Conservation (phyloP, 2,329 filamentous ascomycete genomes). For the Arthrobotrys conoides region DNA sequence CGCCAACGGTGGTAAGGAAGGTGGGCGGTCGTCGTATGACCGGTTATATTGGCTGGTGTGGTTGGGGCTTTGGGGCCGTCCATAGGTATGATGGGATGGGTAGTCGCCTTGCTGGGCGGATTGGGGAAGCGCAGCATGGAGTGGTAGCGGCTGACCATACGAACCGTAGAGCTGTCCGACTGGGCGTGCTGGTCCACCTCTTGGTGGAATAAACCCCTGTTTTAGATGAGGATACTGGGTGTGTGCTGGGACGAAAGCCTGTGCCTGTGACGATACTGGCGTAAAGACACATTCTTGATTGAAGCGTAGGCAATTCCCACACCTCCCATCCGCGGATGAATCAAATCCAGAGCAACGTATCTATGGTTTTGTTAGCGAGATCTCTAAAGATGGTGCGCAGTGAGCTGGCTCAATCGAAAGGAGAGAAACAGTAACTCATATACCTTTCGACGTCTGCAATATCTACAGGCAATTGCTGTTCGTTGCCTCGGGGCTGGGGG, state of each 20-base stretch:
- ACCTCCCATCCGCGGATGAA: slow-evolving; percentile 78
- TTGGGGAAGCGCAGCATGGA: slow-evolving; percentile 61
- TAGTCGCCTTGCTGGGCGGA: slow-evolving; percentile 59
- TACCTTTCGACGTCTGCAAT: slow-evolving; percentile 75
- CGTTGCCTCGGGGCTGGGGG: slow-evolving; percentile 72
- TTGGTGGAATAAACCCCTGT: slow-evolving; percentile 66
- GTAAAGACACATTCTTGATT: slow-evolving; percentile 84
- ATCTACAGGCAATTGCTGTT: slow-evolving; percentile 75
- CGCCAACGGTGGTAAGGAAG: slow-evolving; percentile 66
- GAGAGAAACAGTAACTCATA: background rate
- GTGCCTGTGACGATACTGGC: slow-evolving; percentile 80
- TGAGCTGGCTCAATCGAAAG: background rate
- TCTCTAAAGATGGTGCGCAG: background rate
- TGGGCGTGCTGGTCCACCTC: slow-evolving; percentile 65
- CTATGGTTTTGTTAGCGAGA: slow-evolving; percentile 68
- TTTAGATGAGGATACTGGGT: slow-evolving; percentile 75
- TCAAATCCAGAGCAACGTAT: slow-evolving; percentile 84
- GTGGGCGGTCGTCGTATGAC: slow-evolving; percentile 65
- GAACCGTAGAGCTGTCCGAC: slow-evolving; percentile 66
- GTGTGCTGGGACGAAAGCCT: slow-evolving; percentile 81
- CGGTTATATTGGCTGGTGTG: slow-evolving; percentile 46
- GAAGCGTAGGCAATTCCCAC: slow-evolving; percentile 80
- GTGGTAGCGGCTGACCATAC: slow-evolving; percentile 67
- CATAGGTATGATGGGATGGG: slow-evolving; percentile 58
- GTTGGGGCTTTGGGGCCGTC: slow-evolving; percentile 44